Base-by-base conservation (phyloP, 2,329 filamentous ascomycete species). In the Fusarium sp. region DNA sequence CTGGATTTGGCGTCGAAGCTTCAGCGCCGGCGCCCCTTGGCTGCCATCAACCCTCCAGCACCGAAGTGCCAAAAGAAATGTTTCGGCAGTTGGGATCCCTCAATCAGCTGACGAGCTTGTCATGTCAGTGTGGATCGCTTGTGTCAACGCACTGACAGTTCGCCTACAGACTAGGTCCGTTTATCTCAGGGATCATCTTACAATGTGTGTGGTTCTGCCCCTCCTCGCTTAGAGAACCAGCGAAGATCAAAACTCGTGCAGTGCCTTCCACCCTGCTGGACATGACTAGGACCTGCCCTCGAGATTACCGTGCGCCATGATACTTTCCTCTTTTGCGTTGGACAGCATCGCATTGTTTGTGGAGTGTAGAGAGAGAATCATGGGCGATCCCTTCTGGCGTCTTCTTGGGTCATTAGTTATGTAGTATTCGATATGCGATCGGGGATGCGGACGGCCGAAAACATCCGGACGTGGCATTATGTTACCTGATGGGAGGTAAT, bases 261-360 rank as follows among this genome's bases (percentile, higher is more conserved):
- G 30, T 37, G 47, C n/a, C 31, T n/a, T 64, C 27, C 47, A 41
- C 47, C 56, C 53, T 47, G 30, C 50, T n/a, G 23, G 27, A 39
- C 16, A 52, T 51, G 36, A 41, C 44, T 40, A 41, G 44, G 28
- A 15, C 11, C 13, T 8, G 15, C 23, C 27, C 40, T 13, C 47
- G 36, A 44, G 10, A 7, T 13, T 28, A 18, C 46, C 39, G 10
- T 41, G 31, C 34, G n/a, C 52, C 43, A 27, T 36, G 6, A 31
- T 48, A 13, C 52, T 57, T 67, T 40, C 27, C 63, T 30, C 27
- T 51, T 67, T 46, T 44, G 63, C 51, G 37, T 39, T 62, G 62
- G 50, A 62, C 39, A 48, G 11, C 63, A 66, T 68, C 34, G 27
- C 65, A 68, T 56, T 52, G 60, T 9, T 55, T 60, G 64, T 68